Evolutionary conservation across 2,329 filamentous ascomycete genomes (phyloP), one percentile per base, ranked within the genome.

Genomic region (Drechslerella dactyloides): DNA sequence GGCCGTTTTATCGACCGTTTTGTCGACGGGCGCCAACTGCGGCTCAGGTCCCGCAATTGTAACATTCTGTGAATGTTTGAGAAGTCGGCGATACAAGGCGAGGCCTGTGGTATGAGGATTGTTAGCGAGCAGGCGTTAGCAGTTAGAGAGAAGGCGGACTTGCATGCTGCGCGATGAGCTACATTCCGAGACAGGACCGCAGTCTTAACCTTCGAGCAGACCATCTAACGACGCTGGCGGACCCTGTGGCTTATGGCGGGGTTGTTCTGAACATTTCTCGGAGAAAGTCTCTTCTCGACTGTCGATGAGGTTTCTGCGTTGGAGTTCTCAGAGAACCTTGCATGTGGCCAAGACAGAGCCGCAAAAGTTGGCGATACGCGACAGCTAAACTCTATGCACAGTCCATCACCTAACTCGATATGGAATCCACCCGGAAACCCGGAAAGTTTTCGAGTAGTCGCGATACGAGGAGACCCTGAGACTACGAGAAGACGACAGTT

Each of bases 31-130:
- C 17, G 44, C 11, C 17, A 17, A 2, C 44, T 19, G 37, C 5
- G 37, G 13, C n/a, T 42, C 24, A 13, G 24, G 37, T 23, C 46
- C 54, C 24, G 13, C 19, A 40, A 37, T 13, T 19, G 27, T 46
- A 21, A 52, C 40, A 46, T 70, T 65, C 48, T 35, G 59, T 51
- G 55, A 15, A 44, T 61, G 60, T 33, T 65, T 65, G 46, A 73
- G 69, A 17, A 73, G 62, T 30, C 69, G 35, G 37, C 62, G 61
- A 62, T 73, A 73, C 52, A 73, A 59, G 15, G 69, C 69, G 21
- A 73, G 62, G 53, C 68, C 68, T 70, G 52, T 27, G 37, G 24
- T 19, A 19, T 24, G 17, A 27, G n/a, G 19, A 51, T 50, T 21
- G 33, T 54, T 56, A 21, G 17, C 17, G 15, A 30, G n/a, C 30